Evolutionary conservation across 768 basidiomycete species (phyloP), one percentile per base, ranked within the genome.

Genomic region (Sistotremastrum suecicum): DNA sequence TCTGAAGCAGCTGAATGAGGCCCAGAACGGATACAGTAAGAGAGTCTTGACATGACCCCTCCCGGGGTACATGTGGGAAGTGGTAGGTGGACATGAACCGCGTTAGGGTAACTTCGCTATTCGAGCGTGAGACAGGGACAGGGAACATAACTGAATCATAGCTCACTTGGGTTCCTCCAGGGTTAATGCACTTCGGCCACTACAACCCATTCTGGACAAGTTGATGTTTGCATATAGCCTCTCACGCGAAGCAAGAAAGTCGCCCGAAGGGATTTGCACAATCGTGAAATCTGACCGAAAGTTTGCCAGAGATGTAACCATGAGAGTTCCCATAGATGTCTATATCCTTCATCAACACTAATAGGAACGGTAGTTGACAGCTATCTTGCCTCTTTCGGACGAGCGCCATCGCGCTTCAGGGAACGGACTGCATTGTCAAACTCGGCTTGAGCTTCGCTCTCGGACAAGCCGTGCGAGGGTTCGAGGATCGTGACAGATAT

Each of bases 201-300:
- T 78, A 56, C 81, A 83, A 3, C 84, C 86, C 75, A 87, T 79
- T n/a, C 87, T 74, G 38, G 86, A 69, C 20, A 90, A 69, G 59
- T 83, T 81, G 53, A 89, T 84, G 55, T 89, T 90, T 43, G 78
- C 70, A 60, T 83, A 85, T 32, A 90, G 72, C 51, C 75, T 76
- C 47, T 83, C 75, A 49, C 71, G 72, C 33, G 70, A 68, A 36
- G 71, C 68, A 12, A 73, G 67, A 60, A 79, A 83, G 59, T 80
- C 68, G 34, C 82, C 87, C 39, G 69, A 63, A 0, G 84, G 84
- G 44, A 90, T 76, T 48, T 74, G 78, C 33, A 89, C 81, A 49
- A 89, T 86, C 46, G 83, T 83, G 58, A 77, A 84, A 66, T 89
- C 86, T 2, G 85, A 87, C 46, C 83, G 83, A 58, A 90, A 90